Evolutionary conservation across 2,329 filamentous ascomycete species (phyloP).

Genomic region (Sporothrix schenckii): DNA sequence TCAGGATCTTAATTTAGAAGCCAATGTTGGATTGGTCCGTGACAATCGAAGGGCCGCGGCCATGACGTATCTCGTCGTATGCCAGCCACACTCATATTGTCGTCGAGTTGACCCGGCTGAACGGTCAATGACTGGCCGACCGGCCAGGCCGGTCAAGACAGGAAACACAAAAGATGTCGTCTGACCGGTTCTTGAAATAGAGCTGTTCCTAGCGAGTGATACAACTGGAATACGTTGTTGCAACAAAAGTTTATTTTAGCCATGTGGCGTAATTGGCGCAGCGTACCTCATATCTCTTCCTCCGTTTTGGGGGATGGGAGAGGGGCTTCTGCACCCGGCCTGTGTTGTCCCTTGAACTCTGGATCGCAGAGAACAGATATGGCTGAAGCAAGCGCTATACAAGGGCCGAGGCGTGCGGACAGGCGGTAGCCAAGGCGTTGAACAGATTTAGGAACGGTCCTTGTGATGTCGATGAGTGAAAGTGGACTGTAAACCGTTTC

Average conservation of each 20-base stretch:
- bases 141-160: slow-evolving; percentile 6
- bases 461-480: background rate
- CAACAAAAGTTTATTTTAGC: background rate
- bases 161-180: slow-evolving; percentile 6
- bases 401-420: slow-evolving; percentile 8
- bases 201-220: background rate
- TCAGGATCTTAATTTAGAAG: slow-evolving; percentile 18
- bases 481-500: background rate
- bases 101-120: background rate
- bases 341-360: background rate
- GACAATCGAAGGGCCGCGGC: background rate
- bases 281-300: background rate
- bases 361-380: background rate
- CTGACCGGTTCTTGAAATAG: slow-evolving; percentile 16
- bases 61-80: slow-evolving; percentile 4
- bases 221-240: slow-evolving; percentile 10
- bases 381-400: background rate
- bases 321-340: background rate
- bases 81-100: background rate
- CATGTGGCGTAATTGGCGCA: background rate
- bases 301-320: no score
- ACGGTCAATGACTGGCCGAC: background rate
- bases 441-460: background rate
- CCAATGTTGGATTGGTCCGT: background rate
- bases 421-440: background rate